Base-by-base conservation (phyloP, 2,329 filamentous ascomycete species). In the Eurotiales sp. region DNA sequence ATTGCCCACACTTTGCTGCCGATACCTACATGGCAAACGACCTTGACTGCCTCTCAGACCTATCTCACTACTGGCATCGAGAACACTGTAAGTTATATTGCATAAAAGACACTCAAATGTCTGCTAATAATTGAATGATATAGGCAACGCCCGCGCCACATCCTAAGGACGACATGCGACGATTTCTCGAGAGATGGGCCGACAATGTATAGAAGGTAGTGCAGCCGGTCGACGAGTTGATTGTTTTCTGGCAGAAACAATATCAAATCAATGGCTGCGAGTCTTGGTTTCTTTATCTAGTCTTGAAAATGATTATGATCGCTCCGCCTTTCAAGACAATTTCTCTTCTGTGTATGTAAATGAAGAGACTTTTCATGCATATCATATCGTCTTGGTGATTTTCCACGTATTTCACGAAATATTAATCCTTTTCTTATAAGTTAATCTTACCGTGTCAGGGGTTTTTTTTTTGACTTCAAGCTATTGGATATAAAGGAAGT, bases 181-280 rank as follows among this genome's bases (percentile, higher is more conserved):
- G 76, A 58, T 83, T 77, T 63, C 63, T 84, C 54, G 76, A 76
- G 43, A 71, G 80, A 56, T 84, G 81, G 80, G 79, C 78, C 65
- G 80, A 84, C 25, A 46, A 51, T 40, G 47, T n/a, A 19, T 53
- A n/a, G 40, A 32, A 49, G 11, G 22, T 27, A n/a, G n/a, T n/a
- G n/a, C n/a, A n/a, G n/a, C n/a, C n/a, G n/a, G n/a, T n/a, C n/a
- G n/a, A n/a, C n/a, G n/a, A n/a, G n/a, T n/a, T n/a, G n/a, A n/a
- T n/a, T n/a, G n/a, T n/a, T n/a, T n/a, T 21, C 45, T 22, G n/a
- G 14, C 12, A 46, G 14, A 34, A n/a, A 15, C 30, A 10, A 19
- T 19, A 8, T 37, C 34, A 37, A 17, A 37, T 37, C n/a, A n/a
- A 36, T 21, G 3, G 10, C 15, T 19, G 4, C 21, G 4, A 17